A percentile compares a stretch with the other conserved stretches of the same genome.
Conservation (phyloP, 176 grass and related monocot species). For the Bolboschoenus planiculmis region DNA sequence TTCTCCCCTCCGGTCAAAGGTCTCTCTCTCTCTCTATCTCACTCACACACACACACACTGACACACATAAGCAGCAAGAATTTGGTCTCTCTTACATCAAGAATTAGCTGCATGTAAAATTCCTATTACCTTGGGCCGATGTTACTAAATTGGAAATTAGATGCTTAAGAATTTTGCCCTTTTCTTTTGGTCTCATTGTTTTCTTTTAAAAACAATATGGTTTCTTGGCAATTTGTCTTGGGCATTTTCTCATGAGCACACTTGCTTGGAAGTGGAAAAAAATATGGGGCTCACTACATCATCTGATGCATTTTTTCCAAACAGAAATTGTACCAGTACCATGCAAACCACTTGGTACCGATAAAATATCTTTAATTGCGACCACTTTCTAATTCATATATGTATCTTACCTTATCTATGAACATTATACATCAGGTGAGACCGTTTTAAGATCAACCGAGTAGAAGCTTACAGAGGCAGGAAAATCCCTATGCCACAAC, state of each 20-base stretch:
- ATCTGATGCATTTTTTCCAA: not conserved
- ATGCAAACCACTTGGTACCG: not conserved
- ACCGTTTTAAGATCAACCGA: not conserved
- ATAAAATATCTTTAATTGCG: not conserved
- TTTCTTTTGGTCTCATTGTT: not conserved
- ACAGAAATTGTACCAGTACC: not conserved
- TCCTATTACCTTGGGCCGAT: not conserved
- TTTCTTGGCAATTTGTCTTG: not conserved
- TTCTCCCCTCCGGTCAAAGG: not conserved
- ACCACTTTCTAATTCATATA: not conserved
- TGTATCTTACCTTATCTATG: not conserved
- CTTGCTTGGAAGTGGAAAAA: not conserved
- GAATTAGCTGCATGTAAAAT: not conserved
- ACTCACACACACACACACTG: not conserved
- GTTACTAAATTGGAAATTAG: not conserved
- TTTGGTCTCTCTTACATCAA: not conserved
- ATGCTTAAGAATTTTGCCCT: not conserved
- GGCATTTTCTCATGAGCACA: not conserved
- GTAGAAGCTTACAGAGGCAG: slow-evolving; percentile 14
- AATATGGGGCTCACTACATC: not conserved
- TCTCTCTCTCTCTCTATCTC: not conserved
- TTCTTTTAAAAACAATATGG: not conserved
- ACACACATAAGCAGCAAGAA: not conserved
- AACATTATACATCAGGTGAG: not conserved
- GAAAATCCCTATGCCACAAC: slow-evolving; percentile 27